A percentile compares a stretch with the other conserved stretches of the same genome.
phyloP scores from a whole-genome alignment of 371 early-diverging fungal species.

The Rhizopus delemar region DNA sequence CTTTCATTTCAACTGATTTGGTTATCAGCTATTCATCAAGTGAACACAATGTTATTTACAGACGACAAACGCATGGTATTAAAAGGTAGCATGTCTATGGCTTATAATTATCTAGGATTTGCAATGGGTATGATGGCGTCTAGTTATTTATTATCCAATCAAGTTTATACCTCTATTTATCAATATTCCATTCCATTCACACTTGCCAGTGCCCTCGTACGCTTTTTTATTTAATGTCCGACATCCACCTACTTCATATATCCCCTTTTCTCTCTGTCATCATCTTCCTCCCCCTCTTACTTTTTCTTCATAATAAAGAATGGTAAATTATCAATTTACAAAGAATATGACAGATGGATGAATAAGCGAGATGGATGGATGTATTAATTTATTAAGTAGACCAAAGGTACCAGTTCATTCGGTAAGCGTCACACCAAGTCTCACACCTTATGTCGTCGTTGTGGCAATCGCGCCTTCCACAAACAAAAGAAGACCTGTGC shows the following conservation, averaged over 20 bases:
- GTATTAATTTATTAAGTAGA: neutral
- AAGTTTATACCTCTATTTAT: slow-evolving; percentile 28
- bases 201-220: slow-evolving; percentile 30
- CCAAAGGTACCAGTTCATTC: slow-evolving; percentile 16
- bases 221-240: slow-evolving; percentile 1
- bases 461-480: slow-evolving; percentile 97
- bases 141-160: slow-evolving; percentile 21
- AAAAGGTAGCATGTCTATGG: slow-evolving; percentile 30
- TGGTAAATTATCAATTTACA: neutral
- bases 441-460: slow-evolving; percentile 96
- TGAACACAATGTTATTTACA: slow-evolving; percentile 28
- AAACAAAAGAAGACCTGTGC: slow-evolving; percentile 99
- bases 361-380: slow-evolving; percentile 3
- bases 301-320: slow-evolving; percentile 2
- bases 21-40: slow-evolving; percentile 29
- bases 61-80: slow-evolving; percentile 31
- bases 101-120: slow-evolving; percentile 37
- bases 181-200: slow-evolving; percentile 27
- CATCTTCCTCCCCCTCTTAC: neutral
- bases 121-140: slow-evolving; percentile 30
- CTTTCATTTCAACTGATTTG: slow-evolving; percentile 34
- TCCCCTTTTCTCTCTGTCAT: neutral
- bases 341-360: too few relatives aligned
- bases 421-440: slow-evolving; percentile 86
- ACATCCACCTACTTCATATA: neutral